A percentile compares a stretch with the other conserved stretches of the same genome.
These are phyloP conservation scores for Verticillium albo-atrum DNA, from an alignment of 2,329 filamentous ascomycete genomes.

Conservation along the genomic window DNA sequence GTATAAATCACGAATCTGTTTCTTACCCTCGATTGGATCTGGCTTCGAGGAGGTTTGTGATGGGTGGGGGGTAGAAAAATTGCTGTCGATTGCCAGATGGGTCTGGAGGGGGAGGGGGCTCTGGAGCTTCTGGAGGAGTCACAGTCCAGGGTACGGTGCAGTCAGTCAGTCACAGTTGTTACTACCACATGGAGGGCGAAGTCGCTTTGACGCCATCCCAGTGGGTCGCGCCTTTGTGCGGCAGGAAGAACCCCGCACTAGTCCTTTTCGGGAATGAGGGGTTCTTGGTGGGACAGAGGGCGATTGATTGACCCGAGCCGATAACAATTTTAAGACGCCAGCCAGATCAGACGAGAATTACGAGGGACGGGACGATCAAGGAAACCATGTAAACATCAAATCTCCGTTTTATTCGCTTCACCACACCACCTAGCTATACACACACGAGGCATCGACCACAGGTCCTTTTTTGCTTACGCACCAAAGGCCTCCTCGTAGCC, in stretches of 20 bases:
- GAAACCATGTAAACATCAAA: not conserved
- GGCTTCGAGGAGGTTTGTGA: not conserved
- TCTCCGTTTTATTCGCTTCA: slow-evolving; percentile 1
- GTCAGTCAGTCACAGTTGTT: not conserved
- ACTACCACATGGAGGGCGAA: not conserved
- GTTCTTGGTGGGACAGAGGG: not conserved
- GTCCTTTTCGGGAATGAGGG: slow-evolving; percentile 12
- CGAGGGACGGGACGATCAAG: not conserved
- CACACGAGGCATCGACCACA: not conserved
- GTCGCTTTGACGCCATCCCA: not conserved
- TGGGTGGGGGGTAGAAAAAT: not conserved
- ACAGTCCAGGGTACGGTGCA: too few relatives aligned
- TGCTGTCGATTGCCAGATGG: not conserved
- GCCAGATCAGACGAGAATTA: not conserved
- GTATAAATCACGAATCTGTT: not conserved
- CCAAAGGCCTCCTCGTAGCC: slow-evolving; percentile 67
- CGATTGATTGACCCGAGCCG: not conserved
- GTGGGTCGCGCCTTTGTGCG: slow-evolving; percentile 2
- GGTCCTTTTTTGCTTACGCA: slow-evolving; percentile 20
- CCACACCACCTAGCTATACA: slow-evolving; percentile 1
- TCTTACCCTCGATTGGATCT: not conserved
- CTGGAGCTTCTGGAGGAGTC: not conserved
- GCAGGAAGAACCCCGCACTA: slow-evolving; percentile 13
- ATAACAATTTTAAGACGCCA: not conserved
- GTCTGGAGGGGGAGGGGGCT: not conserved